These are phyloP conservation scores for Lepiota venenata DNA, from an alignment of 768 basidiomycete genomes.

Conservation along the genomic window DNA sequence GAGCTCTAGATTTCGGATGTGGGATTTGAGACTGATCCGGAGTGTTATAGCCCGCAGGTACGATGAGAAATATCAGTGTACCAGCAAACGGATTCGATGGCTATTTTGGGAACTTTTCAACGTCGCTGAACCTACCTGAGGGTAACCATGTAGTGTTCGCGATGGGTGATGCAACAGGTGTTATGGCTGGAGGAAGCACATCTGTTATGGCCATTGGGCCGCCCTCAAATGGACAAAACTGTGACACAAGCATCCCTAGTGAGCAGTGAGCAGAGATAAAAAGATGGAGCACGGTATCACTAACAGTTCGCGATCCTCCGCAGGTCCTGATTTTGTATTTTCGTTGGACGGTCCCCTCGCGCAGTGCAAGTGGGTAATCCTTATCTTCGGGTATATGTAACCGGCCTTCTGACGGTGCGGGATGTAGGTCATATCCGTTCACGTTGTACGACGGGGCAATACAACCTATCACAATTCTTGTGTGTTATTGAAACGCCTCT, in stretches of 20 bases:
- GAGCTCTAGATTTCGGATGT: background rate
- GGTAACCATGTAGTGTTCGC: constrained; percentile 18
- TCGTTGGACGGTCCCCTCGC: constrained; percentile 19
- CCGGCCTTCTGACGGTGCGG: background rate
- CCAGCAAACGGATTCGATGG: constrained; percentile 17
- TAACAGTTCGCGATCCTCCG: background rate
- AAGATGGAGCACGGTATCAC: background rate
- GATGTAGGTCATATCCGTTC: constrained; percentile 22
- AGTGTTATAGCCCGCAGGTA: constrained; percentile 18
- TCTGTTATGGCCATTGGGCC: constrained; percentile 19
- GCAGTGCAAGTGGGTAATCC: constrained; percentile 24
- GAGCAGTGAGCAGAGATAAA: constrained; percentile 1
- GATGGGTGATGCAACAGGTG: constrained; percentile 26
- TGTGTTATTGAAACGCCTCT: constrained; percentile 10
- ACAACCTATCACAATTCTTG: constrained; percentile 23
- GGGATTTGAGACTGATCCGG: background rate
- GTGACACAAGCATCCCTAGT: constrained; percentile 24
- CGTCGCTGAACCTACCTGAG: constrained; percentile 12
- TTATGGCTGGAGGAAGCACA: constrained; percentile 22
- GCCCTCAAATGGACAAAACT: constrained; percentile 13
- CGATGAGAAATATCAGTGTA: constrained; percentile 23
- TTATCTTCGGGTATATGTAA: background rate
- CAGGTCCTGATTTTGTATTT: constrained; percentile 25
- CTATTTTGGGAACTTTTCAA: constrained; percentile 17
- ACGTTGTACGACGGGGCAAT: constrained; percentile 19